A percentile compares a stretch with the other conserved stretches of the same genome.
Conservation (phyloP, 768 basidiomycete genomes). For the Hypsizygus marmoreus region DNA sequence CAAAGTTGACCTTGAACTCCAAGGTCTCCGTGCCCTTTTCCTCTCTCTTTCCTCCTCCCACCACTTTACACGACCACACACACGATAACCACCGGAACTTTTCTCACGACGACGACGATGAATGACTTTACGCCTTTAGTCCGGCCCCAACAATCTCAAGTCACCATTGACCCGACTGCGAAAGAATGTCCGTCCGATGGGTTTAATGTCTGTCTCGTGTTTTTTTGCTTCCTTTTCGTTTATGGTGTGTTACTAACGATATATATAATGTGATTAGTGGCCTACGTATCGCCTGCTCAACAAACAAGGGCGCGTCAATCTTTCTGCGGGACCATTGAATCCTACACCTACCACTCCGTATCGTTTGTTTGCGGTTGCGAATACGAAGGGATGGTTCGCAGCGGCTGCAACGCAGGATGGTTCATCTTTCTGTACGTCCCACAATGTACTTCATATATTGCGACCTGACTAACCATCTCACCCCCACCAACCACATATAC, state of each 20-base stretch:
- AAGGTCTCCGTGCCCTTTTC: neutral
- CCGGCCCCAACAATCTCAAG: constrained; percentile 36
- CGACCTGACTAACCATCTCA: neutral
- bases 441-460: constrained; percentile 1
- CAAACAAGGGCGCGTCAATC: constrained; percentile 64
- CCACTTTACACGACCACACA: constrained; percentile 1
- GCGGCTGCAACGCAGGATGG: constrained; percentile 47
- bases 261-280: constrained; percentile 34
- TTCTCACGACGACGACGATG: constrained; percentile 20
- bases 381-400: constrained; percentile 69
- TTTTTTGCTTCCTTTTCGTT: too few relatives aligned
- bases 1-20: neutral
- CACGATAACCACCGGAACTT: neutral
- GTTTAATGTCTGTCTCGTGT: constrained; percentile 40
- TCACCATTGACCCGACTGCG: constrained; percentile 37
- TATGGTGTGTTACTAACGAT: constrained; percentile 3
- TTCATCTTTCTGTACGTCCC: constrained; percentile 40
- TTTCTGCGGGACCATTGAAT: constrained; percentile 56
- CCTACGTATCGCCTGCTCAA: constrained; percentile 51
- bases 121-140: constrained; percentile 40
- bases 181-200: constrained; percentile 43
- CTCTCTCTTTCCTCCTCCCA: neutral
- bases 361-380: constrained; percentile 59
- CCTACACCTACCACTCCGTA: constrained; percentile 43
- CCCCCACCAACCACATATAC: too few relatives aligned